A percentile compares a stretch with the other conserved stretches of the same genome.
phyloP scores from a whole-genome alignment of 495 filamentous ascomycete genomes.

The Penicillium pulvis region DNA sequence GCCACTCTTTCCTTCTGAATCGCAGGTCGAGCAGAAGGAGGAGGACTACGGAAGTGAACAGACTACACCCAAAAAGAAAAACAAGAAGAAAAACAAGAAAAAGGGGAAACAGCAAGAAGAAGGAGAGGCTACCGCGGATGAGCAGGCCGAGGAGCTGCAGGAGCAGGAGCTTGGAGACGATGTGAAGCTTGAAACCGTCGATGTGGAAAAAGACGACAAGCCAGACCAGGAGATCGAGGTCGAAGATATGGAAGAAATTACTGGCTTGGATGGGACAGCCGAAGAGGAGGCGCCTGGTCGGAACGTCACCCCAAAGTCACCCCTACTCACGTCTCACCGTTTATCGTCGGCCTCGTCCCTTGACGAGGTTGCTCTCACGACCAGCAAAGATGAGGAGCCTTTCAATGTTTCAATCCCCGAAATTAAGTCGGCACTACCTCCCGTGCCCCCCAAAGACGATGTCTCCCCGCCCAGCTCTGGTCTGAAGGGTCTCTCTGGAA shows the following conservation, averaged over 20 bases:
- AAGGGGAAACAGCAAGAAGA: slow-evolving; percentile 10
- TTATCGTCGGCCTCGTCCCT: slow-evolving; percentile 63
- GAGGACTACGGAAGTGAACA: slow-evolving; percentile 12
- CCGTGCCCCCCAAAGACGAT: slow-evolving; percentile 55
- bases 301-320: slow-evolving; percentile 49
- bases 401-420: slow-evolving; percentile 23
- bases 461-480: slow-evolving; percentile 39
- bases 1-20: slow-evolving; percentile 35
- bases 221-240: slow-evolving; percentile 17
- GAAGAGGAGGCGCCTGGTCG: slow-evolving; percentile 39
- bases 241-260: slow-evolving; percentile 10
- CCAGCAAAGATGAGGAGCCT: slow-evolving; percentile 48
- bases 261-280: slow-evolving; percentile 8
- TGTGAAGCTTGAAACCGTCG: slow-evolving; percentile 11
- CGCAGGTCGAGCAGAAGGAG: slow-evolving; percentile 33
- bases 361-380: slow-evolving; percentile 70
- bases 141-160: slow-evolving; percentile 9
- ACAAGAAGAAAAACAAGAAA: slow-evolving; percentile 27
- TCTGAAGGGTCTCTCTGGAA: slow-evolving; percentile 52
- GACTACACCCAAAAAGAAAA: slow-evolving; percentile 24
- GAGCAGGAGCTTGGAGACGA: slow-evolving; percentile 12
- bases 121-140: slow-evolving; percentile 7
- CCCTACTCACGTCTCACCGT: slow-evolving; percentile 60
- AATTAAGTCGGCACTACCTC: slow-evolving; percentile 45
- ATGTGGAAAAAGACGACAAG: slow-evolving; percentile 16